Evolutionary conservation across 139 green algal genomes (phyloP), one percentile per base, ranked within the genome.

Genomic region (Coelastrella sp.): DNA sequence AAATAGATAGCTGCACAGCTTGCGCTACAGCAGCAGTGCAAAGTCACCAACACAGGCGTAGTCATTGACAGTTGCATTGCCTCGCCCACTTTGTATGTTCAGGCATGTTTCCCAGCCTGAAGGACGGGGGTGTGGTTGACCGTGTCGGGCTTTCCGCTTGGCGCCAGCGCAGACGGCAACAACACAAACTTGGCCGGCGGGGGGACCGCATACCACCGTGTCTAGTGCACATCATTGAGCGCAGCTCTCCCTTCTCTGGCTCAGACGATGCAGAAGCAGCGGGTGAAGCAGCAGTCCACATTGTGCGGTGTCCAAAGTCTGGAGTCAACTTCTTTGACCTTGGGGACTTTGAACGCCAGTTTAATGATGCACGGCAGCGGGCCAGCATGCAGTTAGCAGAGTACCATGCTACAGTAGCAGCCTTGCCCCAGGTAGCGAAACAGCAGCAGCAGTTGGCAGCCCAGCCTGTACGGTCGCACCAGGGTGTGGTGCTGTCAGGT

Each of bases 91-190:
- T 0, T 47, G 32, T 47, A 47, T 47, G 32, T 47, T 47, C 56
- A 92, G 85, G 78, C 20, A 19, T 22, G 14, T 71, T 82, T 61
- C 93, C 94, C 8, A 96, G 96, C 11, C 95, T 96, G 87, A 95
- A 95, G 88, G 97, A 99, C 86, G 97, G 97, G 16, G 97, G 97
- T n/a, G 87, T 97, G n/a, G 92, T 94, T 5, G 96, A 97, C 85
- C 91, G 97, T 14, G 92, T 97, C 3, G 97, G 96, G 3, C 89
- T 99, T 10, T 86, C 94, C 77, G 90, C 93, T 0, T 99, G 97
- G 97, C 91, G 96, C 32, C 87, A 94, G 57, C 86, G 92, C 3
- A 73, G 87, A 82, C 64, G 75, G 13, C 80, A 85, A 60, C 32
- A 83, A 77, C 65, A 73, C 22, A 11, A 59, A 16, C 58, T 22